Base-by-base conservation (phyloP, 495 filamentous ascomycete species). In the Neurospora tetraspora region DNA sequence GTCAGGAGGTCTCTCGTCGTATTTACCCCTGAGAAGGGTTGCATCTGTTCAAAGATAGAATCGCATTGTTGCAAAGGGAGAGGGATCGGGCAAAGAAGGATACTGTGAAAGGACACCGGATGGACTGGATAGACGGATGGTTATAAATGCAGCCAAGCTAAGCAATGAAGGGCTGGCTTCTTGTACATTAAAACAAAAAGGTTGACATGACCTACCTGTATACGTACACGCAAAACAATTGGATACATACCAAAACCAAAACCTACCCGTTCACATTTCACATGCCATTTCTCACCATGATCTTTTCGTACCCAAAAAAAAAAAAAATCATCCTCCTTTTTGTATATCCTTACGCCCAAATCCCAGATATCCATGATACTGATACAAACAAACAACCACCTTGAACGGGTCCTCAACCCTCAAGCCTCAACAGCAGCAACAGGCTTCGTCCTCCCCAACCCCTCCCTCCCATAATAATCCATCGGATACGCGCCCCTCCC, bases 391-490 rank as follows among this genome's bases (percentile, higher is more conserved):
- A 40, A 16, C 18, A 43, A n/a, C 42, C 18, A 43, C 40, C 16
- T 18, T 18, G 39, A 42, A 18, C 14, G 8, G 8, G 10, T 12
- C 38, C 38, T 39, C 38, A 36, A 36, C 34, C 34, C 23, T 59
- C 47, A 27, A 59, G 11, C 47, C 47, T 16, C 53, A 14, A 61
- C 23, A 59, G 47, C 68, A 42, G 61, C 65, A 45, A 45, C 73
- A 9, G 85, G 86, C 80, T 83, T 92, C 34, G 91, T 93, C 78
- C 96, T 88, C 16, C 96, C 96, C 42, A 99, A 80, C 0, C 96
- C 96, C 14, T 97, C 93, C 80, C 92, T 96, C 0, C 90, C 93
- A 85, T 99, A 99, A 75, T 96, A 99, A 81, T 98, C 94, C 96
- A 99, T 99, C 6, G 93, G 93, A 81, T 99, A 99, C n/a, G 94